Base-by-base conservation (phyloP, 1,284 basidiomycete species). In the Naganishia albida region DNA sequence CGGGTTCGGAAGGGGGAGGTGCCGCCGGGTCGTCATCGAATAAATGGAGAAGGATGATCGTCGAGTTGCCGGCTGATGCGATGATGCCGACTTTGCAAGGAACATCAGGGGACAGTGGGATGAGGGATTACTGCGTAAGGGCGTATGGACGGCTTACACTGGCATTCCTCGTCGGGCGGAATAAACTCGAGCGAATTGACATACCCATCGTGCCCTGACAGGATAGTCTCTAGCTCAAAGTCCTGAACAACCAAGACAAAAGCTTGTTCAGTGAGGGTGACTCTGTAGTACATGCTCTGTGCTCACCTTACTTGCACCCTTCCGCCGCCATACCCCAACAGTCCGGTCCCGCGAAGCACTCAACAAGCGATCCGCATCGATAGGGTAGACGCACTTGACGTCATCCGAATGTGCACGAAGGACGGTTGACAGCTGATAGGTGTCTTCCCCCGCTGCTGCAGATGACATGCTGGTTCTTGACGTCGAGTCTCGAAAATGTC, bases 181-280 rank as follows among this genome's bases (percentile, higher is more conserved):
- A 73, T 70, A 25, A 70, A 64, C 3, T 73, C 73, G 18, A 76
- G 62, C 10, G 73, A 71, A 53, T 76, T 76, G 70, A 76, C 73
- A 30, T 74, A 76, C 2, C 70, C 73, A n/a, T 70, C 52, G 62
- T 76, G 74, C 1, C 74, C 74, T 13, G 44, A 50, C n/a, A 75
- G 62, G 10, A 73, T 30, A 2, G 60, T 51, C 44, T 62, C 38
- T 7, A 74, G 68, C 15, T 64, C n/a, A 52, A 72, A 72, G 64
- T 70, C 30, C 49, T 62, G 15, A 34, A 39, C 28, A 34, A 26
- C 18, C 43, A 25, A 16, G n/a, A 28, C 15, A 44, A 10, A 20
- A 44, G 40, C 54, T 20, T 1, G 49, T 18, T 51, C 62, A 25
- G 51, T 15, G 34, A 34, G 10, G 4, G 16, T 25, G 18, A 20